Conservation (phyloP, 345 rosid genomes). For the Sisymbrium irio region DNA sequence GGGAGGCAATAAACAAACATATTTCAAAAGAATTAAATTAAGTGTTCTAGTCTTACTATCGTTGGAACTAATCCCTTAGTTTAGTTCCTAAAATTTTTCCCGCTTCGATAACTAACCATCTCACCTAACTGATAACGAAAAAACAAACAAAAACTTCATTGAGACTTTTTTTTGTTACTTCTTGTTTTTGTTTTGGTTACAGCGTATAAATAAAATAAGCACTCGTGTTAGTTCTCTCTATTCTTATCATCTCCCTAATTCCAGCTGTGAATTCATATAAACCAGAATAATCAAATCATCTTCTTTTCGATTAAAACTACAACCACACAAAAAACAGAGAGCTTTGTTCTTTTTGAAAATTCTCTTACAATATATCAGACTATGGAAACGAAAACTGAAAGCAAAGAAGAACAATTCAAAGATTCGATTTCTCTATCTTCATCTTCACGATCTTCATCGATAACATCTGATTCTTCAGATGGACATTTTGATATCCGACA, state of each 20-base stretch:
- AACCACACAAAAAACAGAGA: conserved; percentile 6
- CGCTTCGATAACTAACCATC: neutral
- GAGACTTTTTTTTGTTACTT: neutral
- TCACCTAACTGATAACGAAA: neutral
- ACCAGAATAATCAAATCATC: neutral
- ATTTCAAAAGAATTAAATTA: neutral
- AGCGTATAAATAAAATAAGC: neutral
- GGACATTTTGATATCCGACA: conserved; percentile 28
- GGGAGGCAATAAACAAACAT: neutral
- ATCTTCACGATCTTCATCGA: conserved; percentile 32
- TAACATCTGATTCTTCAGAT: conserved; percentile 33
- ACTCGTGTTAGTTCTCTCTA: neutral
- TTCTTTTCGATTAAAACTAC: neutral
- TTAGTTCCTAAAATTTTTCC: neutral
- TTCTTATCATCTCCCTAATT: neutral
- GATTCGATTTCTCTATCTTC: conserved; percentile 14
- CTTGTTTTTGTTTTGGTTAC: neutral
- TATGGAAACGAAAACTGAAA: conserved; percentile 18
- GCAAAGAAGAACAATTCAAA: conserved; percentile 11
- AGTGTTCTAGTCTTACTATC: neutral
- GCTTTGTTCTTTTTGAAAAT: neutral
- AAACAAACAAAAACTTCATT: conserved; percentile 1
- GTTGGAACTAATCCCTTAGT: conserved; percentile 20
- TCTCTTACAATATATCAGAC: neutral
- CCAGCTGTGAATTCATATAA: neutral